Conservation (phyloP, 345 rosid species). For the Sisymbrium irio region DNA sequence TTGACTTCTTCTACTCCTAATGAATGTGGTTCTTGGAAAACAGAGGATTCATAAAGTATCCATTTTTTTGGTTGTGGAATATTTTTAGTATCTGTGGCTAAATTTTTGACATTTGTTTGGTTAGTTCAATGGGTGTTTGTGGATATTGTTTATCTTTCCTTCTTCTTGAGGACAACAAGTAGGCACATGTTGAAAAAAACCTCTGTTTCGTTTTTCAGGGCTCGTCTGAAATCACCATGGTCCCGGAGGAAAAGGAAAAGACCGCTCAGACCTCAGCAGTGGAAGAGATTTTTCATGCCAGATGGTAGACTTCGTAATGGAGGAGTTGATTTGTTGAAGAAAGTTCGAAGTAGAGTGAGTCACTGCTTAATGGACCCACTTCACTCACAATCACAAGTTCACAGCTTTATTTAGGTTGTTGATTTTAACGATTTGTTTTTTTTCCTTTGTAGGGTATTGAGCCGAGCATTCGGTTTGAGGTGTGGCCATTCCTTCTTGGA, state of each 20-base stretch:
- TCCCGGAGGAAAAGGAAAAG: conserved; percentile 80
- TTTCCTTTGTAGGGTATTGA: conserved; percentile 72
- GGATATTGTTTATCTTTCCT: background rate
- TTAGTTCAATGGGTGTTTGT: background rate
- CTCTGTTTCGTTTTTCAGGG: conserved; percentile 55
- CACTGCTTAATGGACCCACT: conserved; percentile 1
- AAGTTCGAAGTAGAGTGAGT: conserved; percentile 95
- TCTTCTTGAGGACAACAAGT: background rate
- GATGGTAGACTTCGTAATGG: conserved; percentile 80
- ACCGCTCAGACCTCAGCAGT: conserved; percentile 68
- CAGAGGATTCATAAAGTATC: no score
- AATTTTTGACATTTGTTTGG: background rate
- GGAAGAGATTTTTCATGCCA: conserved; percentile 65
- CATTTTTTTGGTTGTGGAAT: background rate
- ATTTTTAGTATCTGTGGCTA: background rate
- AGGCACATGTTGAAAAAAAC: background rate
- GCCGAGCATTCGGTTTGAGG: conserved; percentile 82
- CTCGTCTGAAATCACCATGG: conserved; percentile 92
- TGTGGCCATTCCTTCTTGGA: conserved; percentile 99
- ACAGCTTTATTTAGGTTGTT: background rate
- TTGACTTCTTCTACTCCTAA: conserved; percentile 5
- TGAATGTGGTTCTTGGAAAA: background rate
- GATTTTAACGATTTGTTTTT: conserved; percentile 1
- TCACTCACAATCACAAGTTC: background rate
- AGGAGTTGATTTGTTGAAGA: conserved; percentile 78